Percentiles rank a stretch among this genome's conserved stretches.
These are phyloP conservation scores for Fusarium torulosum DNA, from an alignment of 2,329 filamentous ascomycete genomes.

Conservation along the genomic window DNA sequence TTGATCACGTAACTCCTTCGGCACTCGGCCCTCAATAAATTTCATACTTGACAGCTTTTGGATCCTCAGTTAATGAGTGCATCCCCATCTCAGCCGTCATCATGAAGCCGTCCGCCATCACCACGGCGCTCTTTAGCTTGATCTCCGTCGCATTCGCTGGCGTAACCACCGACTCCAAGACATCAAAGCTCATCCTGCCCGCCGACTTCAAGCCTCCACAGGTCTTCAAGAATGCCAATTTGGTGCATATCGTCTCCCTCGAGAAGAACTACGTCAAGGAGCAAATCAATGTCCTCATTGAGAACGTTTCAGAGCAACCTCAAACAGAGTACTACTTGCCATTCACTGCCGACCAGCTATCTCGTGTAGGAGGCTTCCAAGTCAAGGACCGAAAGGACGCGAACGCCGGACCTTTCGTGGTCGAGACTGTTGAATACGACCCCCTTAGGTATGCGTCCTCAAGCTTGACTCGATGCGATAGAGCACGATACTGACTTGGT, in stretches of 20 bases:
- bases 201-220: conserved; percentile 84
- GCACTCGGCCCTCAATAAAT: conserved; percentile 27
- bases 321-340: conserved; percentile 94
- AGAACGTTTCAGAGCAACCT: conserved; percentile 83
- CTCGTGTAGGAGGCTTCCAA: conserved; percentile 85
- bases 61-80: conserved; percentile 54
- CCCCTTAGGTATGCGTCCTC: conserved; percentile 63
- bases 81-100: conserved; percentile 45
- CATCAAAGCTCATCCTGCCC: conserved; percentile 70
- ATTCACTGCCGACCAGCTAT: conserved; percentile 81
- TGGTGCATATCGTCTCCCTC: conserved; percentile 89
- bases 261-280: conserved; percentile 95
- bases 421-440: conserved; percentile 76
- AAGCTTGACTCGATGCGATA: conserved; percentile 3
- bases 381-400: conserved; percentile 91
- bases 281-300: conserved; percentile 91
- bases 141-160: conserved; percentile 61
- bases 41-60: conserved; percentile 32
- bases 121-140: conserved; percentile 70
- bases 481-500: conserved; percentile 28
- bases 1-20: conserved; percentile 24
- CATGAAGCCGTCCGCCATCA: conserved; percentile 62
- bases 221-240: conserved; percentile 93
- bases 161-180: conserved; percentile 57
- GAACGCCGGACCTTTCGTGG: conserved; percentile 74